These are phyloP conservation scores for Phytophthora sojae DNA, from an alignment of 352 stramenopile genomes.

Conservation along the genomic window DNA sequence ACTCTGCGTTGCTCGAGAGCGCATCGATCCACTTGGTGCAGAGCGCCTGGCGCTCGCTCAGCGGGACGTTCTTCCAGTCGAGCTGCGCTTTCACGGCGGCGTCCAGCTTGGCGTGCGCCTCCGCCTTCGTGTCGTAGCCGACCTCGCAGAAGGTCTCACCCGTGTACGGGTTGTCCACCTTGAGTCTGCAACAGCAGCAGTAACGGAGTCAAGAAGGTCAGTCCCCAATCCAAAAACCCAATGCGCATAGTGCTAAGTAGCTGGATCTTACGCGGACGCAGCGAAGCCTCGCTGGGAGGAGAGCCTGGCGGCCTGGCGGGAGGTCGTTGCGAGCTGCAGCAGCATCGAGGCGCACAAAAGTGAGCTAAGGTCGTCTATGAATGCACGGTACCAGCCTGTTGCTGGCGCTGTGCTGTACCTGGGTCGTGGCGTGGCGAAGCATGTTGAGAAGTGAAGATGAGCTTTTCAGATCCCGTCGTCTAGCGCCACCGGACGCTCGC, in stretches of 20 bases:
- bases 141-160: constrained; percentile 70
- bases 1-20: constrained; percentile 61
- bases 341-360: neutral
- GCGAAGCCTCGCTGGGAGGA: constrained; percentile 40
- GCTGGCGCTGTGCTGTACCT: constrained; percentile 16
- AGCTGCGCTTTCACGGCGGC: constrained; percentile 60
- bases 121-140: constrained; percentile 57
- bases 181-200: constrained; percentile 36
- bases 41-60: constrained; percentile 66
- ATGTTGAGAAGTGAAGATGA: constrained; percentile 17
- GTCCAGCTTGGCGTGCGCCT: constrained; percentile 69
- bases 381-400: neutral
- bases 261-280: constrained; percentile 40
- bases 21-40: constrained; percentile 72
- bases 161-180: constrained; percentile 84
- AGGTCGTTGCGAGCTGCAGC: constrained; percentile 27
- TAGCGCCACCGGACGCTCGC: constrained; percentile 31
- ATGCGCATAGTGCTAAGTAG: neutral
- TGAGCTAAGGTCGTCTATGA: neutral
- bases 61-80: constrained; percentile 63
- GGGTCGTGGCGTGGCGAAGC: constrained; percentile 30
- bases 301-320: constrained; percentile 21
- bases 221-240: neutral
- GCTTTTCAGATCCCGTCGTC: neutral
- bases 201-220: neutral